Percentiles rank a stretch among this genome's conserved stretches.
These are phyloP conservation scores for Betula pendula DNA, from an alignment of 306 rosid genomes.

Conservation along the genomic window DNA sequence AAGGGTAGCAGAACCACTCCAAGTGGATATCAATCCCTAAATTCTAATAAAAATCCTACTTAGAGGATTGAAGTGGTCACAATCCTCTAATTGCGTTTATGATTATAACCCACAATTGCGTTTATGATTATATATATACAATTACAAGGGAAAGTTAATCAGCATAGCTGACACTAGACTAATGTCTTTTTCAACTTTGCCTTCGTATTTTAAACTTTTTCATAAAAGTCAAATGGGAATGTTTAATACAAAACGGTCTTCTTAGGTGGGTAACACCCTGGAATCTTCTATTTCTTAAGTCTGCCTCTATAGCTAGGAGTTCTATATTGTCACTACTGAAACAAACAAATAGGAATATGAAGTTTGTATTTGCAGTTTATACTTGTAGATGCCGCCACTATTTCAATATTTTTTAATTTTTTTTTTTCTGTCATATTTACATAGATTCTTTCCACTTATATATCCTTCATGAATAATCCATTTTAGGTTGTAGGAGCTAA, in stretches of 20 bases:
- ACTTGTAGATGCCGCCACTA: neutral
- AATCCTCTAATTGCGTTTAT: too few species aligned
- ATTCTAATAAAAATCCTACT: too few species aligned
- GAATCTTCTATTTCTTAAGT: neutral
- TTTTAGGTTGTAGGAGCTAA: neutral
- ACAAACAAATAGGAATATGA: neutral
- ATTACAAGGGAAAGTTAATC: too few species aligned
- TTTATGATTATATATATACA: too few species aligned
- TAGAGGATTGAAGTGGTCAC: too few species aligned
- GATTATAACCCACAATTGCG: too few species aligned
- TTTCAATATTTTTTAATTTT: neutral
- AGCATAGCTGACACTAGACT: too few species aligned
- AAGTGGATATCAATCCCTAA: too few species aligned
- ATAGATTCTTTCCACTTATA: neutral
- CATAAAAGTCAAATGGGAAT: neutral
- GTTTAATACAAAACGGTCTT: neutral
- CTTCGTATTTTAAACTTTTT: neutral
- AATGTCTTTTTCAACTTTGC: too few species aligned
- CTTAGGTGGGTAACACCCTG: neutral
- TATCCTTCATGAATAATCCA: neutral
- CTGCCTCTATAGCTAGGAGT: neutral
- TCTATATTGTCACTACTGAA: neutral
- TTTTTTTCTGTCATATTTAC: too few species aligned
- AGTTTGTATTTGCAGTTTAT: neutral
- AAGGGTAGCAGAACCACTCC: too few species aligned